Base-by-base conservation (phyloP, 2,329 filamentous ascomycete species). In the Fragosphaeria purpurea region DNA sequence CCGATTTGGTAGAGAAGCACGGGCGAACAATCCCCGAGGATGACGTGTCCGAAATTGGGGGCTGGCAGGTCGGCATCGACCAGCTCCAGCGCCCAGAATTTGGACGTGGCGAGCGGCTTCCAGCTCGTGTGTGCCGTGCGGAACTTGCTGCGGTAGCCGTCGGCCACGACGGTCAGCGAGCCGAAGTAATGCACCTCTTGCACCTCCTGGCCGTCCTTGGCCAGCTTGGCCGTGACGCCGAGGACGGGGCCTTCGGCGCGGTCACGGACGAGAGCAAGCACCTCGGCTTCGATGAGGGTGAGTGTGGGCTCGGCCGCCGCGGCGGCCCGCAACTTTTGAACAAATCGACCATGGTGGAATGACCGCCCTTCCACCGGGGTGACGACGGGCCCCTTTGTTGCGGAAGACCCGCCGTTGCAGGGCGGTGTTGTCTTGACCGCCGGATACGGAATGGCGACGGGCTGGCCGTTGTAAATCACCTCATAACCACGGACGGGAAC, bases 1-100 rank as follows among this genome's bases (percentile, higher is more conserved):
- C 93, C 91, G 64, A 98, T 98, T 70, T 97, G 93, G 73, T 98
- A 98, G 52, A 98, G 79, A 31, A 98, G 81, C 37, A 95, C 81
- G 0, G 93, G 91, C 54, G 66, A 74, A 44, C 80, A 77, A 56
- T 87, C 79, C 35, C 83, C 84, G 55, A 98, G 85, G 50, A 96
- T 75, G 57, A 98, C 91, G 67, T 95, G 89, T 13, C 91, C 93
- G 64, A 88, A 87, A 55, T 82, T 73, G 2, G 82, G 79, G 48
- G 78, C 74, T 2, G 89, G 88, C 8, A 97, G 78, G 31, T 83
- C 76, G 51, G 86, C 88, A 65, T 97, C 90, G 62, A 93, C 86
- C 55, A 98, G 77, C 66, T 98, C 91, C 37, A 98, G 78, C 9
- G 85, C 93, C 71, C 87, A 97, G 71, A 98, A 98, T 69, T 89